Evolutionary conservation across 1,284 basidiomycete genomes (phyloP).

Genomic region (Pseudozyma sp.): DNA sequence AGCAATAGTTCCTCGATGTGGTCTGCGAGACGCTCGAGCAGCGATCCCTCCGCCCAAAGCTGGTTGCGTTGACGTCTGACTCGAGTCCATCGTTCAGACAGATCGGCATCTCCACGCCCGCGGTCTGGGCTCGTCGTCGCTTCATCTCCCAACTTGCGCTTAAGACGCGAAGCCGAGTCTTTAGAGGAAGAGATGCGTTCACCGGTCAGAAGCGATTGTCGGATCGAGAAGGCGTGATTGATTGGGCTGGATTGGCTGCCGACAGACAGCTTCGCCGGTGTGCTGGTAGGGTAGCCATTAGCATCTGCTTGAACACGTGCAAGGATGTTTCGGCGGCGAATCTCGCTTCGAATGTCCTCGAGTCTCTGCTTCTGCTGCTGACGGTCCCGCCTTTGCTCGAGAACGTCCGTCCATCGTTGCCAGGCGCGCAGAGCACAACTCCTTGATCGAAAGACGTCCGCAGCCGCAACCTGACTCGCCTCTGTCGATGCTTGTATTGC

Average conservation of each 20-base stretch:
- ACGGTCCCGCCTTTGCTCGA: constrained; percentile 30
- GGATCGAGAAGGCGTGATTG: constrained; percentile 25
- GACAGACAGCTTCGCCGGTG: background rate
- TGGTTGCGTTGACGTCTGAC: constrained; percentile 24
- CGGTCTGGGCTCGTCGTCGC: background rate
- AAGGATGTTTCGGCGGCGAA: constrained; percentile 26
- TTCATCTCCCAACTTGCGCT: constrained; percentile 28
- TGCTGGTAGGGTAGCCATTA: background rate
- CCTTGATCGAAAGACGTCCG: constrained; percentile 20
- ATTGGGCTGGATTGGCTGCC: constrained; percentile 13
- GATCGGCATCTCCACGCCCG: constrained; percentile 13
- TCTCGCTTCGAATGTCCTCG: constrained; percentile 27
- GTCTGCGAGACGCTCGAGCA: constrained; percentile 34
- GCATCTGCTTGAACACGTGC: constrained; percentile 17
- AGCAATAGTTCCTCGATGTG: constrained; percentile 40
- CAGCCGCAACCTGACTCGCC: constrained; percentile 20
- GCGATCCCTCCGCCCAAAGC: constrained; percentile 40
- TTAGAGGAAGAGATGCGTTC: background rate
- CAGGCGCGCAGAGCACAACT: constrained; percentile 16
- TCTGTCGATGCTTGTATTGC: constrained; percentile 13
- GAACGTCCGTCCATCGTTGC: constrained; percentile 22
- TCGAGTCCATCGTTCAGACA: constrained; percentile 22
- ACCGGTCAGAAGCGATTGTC: constrained; percentile 31
- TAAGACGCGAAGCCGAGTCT: constrained; percentile 4
- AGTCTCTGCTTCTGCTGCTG: constrained; percentile 21